Conservation (phyloP, 176 grass and related monocot genomes). For the Musa itinerans region DNA sequence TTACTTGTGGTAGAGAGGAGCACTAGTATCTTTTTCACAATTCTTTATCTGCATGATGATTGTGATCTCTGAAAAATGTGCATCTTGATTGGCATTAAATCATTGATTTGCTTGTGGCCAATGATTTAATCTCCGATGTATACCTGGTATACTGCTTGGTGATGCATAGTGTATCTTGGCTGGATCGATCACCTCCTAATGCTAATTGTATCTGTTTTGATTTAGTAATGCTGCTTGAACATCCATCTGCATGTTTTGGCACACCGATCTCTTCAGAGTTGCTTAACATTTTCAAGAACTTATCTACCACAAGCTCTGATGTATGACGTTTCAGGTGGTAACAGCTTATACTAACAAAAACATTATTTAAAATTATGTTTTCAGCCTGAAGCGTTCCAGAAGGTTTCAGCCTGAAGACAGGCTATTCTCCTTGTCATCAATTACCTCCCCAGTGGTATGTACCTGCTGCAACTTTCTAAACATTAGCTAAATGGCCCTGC, state of each 20-base stretch:
- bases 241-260: neutral
- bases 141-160: too few relatives aligned
- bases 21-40: too few relatives aligned
- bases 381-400: constrained; percentile 85
- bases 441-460: constrained; percentile 83
- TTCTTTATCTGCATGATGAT: too few relatives aligned
- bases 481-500: neutral
- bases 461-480: neutral
- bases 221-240: neutral
- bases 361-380: constrained; percentile 25
- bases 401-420: constrained; percentile 94
- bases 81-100: too few relatives aligned
- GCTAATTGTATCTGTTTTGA: neutral
- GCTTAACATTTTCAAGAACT: neutral
- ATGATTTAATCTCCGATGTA: too few relatives aligned
- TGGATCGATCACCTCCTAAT: too few relatives aligned
- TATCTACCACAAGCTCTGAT: neutral
- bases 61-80: too few relatives aligned
- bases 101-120: too few relatives aligned
- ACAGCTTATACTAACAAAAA: neutral
- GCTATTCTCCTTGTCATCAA: constrained; percentile 82
- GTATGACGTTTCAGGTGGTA: neutral
- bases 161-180: too few relatives aligned
- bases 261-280: neutral
- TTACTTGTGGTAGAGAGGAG: neutral